Evolutionary conservation across 2,329 filamentous ascomycete species (phyloP).

Genomic region (Knufia fluminis): DNA sequence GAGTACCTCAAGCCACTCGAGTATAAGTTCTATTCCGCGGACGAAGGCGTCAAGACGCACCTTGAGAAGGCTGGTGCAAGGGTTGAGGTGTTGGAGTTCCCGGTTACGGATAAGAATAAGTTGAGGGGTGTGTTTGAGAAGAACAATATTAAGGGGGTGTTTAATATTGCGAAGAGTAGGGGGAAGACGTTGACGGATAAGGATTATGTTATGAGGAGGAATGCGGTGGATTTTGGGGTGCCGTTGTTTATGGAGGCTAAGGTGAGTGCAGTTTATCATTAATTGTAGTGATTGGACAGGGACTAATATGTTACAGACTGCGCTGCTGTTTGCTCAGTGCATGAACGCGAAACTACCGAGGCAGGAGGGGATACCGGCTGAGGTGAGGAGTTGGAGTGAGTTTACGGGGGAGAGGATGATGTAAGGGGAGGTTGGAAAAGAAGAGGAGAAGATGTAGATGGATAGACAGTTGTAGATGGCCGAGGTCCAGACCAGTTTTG

Average conservation of each 20-base stretch:
- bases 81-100: slow-evolving; percentile 93
- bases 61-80: slow-evolving; percentile 49
- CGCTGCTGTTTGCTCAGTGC: slow-evolving; percentile 89
- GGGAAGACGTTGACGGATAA: slow-evolving; percentile 80
- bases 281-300: slow-evolving; percentile 4
- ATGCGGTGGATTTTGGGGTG: slow-evolving; percentile 96
- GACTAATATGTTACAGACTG: slow-evolving; percentile 56
- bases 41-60: slow-evolving; percentile 69
- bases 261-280: slow-evolving; percentile 47
- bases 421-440: too few species aligned
- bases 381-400: slow-evolving; percentile 90
- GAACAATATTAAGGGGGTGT: slow-evolving; percentile 90
- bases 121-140: slow-evolving; percentile 93
- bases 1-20: slow-evolving; percentile 80
- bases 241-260: slow-evolving; percentile 98
- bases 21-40: slow-evolving; percentile 89
- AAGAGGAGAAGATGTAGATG: too few species aligned
- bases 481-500: too few species aligned
- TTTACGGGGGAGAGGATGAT: slow-evolving; percentile 66
- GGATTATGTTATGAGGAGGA: slow-evolving; percentile 97
- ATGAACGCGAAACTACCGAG: slow-evolving; percentile 94
- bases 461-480: too few species aligned
- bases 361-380: slow-evolving; percentile 74
- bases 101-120: slow-evolving; percentile 88
- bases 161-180: slow-evolving; percentile 80